Evolutionary conservation across 148 eudicot species (phyloP).

Genomic region (Spergularia bocconei): DNA sequence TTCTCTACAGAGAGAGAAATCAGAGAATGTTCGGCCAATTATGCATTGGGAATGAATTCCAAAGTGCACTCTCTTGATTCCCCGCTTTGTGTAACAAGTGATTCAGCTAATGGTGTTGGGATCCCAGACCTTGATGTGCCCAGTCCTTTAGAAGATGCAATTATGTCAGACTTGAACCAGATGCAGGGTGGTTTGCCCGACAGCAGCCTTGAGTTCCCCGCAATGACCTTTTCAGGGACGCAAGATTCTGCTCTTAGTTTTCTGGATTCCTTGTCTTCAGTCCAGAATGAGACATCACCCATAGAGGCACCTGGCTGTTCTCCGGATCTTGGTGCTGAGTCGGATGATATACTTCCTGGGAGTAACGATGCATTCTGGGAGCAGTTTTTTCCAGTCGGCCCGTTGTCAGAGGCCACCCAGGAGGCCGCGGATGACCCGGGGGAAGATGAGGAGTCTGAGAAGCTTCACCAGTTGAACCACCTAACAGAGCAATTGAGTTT

Average conservation of each 20-base stretch:
- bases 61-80: constrained; percentile 37
- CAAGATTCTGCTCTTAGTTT: constrained; percentile 29
- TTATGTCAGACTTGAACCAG: constrained; percentile 27
- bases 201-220: constrained; percentile 27
- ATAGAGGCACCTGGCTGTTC: constrained; percentile 36
- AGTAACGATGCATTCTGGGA: constrained; percentile 85
- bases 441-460: constrained; percentile 43
- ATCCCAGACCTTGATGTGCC: constrained; percentile 29
- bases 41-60: constrained; percentile 24
- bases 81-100: constrained; percentile 20
- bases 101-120: constrained; percentile 22
- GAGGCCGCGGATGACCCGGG: constrained; percentile 40
- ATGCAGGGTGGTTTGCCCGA: constrained; percentile 26
- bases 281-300: constrained; percentile 31
- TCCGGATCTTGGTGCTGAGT: constrained; percentile 38
- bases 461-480: constrained; percentile 41
- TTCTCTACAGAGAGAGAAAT: constrained; percentile 32
- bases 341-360: constrained; percentile 56
- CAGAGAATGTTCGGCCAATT: constrained; percentile 25
- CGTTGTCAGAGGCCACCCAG: constrained; percentile 42
- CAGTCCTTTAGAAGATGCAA: constrained; percentile 26
- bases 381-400: constrained; percentile 62
- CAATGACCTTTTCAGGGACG: constrained; percentile 28
- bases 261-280: constrained; percentile 31
- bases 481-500: constrained; percentile 71